These are phyloP conservation scores for Lactarius hengduanensis DNA, from an alignment of 768 basidiomycete species.

Conservation along the genomic window DNA sequence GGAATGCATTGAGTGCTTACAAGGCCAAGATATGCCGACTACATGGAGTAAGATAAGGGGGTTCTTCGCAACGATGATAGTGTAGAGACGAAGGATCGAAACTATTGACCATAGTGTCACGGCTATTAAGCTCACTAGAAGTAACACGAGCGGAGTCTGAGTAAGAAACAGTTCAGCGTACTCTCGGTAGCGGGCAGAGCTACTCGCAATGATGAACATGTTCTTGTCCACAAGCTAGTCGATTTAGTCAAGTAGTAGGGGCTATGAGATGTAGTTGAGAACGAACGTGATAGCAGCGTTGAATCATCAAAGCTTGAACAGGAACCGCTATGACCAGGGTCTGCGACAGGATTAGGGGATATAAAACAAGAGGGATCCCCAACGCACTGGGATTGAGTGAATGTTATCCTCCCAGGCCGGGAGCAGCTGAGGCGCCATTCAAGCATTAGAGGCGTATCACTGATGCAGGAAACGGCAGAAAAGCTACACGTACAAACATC, in stretches of 20 bases:
- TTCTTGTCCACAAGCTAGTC: slow-evolving; percentile 12
- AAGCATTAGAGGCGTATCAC: neutral
- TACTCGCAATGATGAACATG: slow-evolving; percentile 8
- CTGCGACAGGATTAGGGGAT: slow-evolving; percentile 5
- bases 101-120: neutral
- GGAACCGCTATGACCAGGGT: slow-evolving; percentile 6
- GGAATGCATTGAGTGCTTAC: slow-evolving; percentile 1
- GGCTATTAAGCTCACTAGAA: slow-evolving; percentile 6
- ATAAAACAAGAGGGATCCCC: neutral
- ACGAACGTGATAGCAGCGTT: slow-evolving; percentile 23
- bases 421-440: neutral
- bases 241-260: neutral
- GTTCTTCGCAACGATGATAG: no score
- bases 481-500: neutral
- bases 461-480: no score
- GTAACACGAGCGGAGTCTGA: slow-evolving; percentile 10
- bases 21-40: neutral
- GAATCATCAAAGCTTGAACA: slow-evolving; percentile 18
- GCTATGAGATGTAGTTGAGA: neutral
- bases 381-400: slow-evolving; percentile 9
- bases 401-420: slow-evolving; percentile 1
- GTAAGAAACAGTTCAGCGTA: neutral
- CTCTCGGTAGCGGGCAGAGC: neutral
- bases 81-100: neutral
- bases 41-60: no score